Conservation (phyloP, 148 eudicot genomes). For the Spergularia marina region DNA sequence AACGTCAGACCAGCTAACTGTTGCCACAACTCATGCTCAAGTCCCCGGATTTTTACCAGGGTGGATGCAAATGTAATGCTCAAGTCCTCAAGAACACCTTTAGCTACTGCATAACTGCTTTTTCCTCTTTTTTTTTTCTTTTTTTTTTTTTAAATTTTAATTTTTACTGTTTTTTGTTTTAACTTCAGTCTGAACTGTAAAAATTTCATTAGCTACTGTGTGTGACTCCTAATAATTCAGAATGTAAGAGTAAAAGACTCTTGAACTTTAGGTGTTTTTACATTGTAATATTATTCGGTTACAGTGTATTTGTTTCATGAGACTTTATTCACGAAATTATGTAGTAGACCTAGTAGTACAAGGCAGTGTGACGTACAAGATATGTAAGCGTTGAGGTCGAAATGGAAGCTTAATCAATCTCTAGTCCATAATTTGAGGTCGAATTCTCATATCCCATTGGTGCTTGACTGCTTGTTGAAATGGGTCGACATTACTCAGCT, state of each 20-base stretch:
- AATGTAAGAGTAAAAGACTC: background rate
- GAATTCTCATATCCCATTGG: too few relatives aligned
- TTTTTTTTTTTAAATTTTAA: background rate
- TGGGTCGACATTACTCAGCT: too few relatives aligned
- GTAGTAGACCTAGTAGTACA: too few relatives aligned
- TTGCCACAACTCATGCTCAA: slow-evolving; percentile 52
- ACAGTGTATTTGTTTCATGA: background rate
- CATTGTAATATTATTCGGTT: background rate
- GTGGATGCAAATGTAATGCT: slow-evolving; percentile 43
- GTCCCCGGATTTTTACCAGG: slow-evolving; percentile 69
- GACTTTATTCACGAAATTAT: background rate
- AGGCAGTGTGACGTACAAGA: too few relatives aligned
- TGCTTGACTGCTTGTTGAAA: too few relatives aligned
- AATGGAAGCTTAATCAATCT: too few relatives aligned
- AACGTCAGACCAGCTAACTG: slow-evolving; percentile 53
- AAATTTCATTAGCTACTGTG: slow-evolving; percentile 27
- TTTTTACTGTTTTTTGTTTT: background rate
- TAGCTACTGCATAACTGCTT: slow-evolving; percentile 1
- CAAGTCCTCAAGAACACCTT: background rate
- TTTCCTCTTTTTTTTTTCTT: background rate
- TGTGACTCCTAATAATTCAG: slow-evolving; percentile 23
- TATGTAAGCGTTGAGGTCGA: too few relatives aligned
- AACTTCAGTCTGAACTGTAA: slow-evolving; percentile 26
- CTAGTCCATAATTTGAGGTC: too few relatives aligned
- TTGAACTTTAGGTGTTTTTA: background rate